Evolutionary conservation across 1,284 basidiomycete genomes (phyloP), one percentile per base, ranked within the genome.

Genomic region (Sanghuangporus weigelae): DNA sequence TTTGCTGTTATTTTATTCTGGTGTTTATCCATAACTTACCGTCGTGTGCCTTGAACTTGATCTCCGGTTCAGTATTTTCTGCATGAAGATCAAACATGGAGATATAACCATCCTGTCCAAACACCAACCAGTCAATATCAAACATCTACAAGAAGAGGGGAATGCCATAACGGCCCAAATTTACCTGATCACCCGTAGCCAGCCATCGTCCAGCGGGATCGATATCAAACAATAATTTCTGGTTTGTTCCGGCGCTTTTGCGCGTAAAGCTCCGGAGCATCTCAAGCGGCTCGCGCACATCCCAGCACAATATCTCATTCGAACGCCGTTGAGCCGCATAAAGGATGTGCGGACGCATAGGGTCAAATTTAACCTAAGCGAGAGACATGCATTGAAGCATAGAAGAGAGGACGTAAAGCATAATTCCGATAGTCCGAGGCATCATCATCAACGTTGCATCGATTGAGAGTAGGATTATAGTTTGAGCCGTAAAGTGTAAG

Each of bases 271-370:
- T 73, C 23, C 75, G 76, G 2, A 84, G 59, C 0, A 87, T 84
- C 0, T 67, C 64, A 21, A 79, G 78, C 1, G 84, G 77, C 67
- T 89, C 82, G 0, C 86, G 82, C 7, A 95, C 71, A 72, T 96
- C 95, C 87, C 89, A 96, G 57, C 83, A 81, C 69, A 88, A 88
- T 35, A 96, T 81, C 0, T 70, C 71, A 11, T 78, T 77, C n/a
- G 81, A 81, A 11, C 89, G 79, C 12, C 95, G 82, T 66, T 91
- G 95, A 0, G 90, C 82, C 0, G 90, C 89, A 68, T 93, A 95
- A 19, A 96, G 73, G 0, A 92, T 75, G 63, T 91, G 83, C 0
- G 91, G 86, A 42, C 79, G 78, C 12, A 78, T 75, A 0, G 92
- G 91, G 69, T 95, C 90, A 75, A 95, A 96, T 66, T 83, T 81